A percentile compares a stretch with the other conserved stretches of the same genome.
These are phyloP conservation scores for Coniella vitis DNA, from an alignment of 2,329 filamentous ascomycete species.

Conservation along the genomic window DNA sequence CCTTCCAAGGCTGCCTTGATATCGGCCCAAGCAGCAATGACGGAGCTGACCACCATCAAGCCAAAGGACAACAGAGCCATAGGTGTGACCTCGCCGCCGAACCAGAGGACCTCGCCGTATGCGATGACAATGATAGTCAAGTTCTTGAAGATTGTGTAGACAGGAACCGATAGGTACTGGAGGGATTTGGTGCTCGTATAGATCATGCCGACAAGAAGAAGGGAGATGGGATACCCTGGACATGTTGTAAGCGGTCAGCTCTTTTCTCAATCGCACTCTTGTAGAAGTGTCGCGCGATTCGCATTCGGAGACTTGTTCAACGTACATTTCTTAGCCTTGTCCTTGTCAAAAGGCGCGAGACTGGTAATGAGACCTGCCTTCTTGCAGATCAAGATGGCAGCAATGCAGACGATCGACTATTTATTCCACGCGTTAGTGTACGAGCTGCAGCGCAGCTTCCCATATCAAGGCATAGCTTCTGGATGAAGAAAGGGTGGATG, in stretches of 20 bases:
- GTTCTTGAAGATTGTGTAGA: slow-evolving; percentile 99
- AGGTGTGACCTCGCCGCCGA: slow-evolving; percentile 83
- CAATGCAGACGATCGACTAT: slow-evolving; percentile 82
- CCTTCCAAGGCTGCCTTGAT: slow-evolving; percentile 76
- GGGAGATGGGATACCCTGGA: slow-evolving; percentile 88
- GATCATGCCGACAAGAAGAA: slow-evolving; percentile 97
- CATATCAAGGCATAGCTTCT: too few relatives aligned
- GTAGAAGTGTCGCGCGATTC: not conserved
- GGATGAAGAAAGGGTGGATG: not conserved
- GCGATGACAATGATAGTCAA: slow-evolving; percentile 97
- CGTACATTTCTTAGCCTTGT: slow-evolving; percentile 90
- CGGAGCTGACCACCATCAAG: slow-evolving; percentile 89
- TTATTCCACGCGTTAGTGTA: slow-evolving; percentile 13
- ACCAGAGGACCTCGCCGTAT: slow-evolving; percentile 97
- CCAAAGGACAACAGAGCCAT: slow-evolving; percentile 90
- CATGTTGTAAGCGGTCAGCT: slow-evolving; percentile 7
- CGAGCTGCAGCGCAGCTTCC: not conserved
- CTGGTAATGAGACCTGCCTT: slow-evolving; percentile 75
- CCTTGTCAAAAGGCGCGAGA: slow-evolving; percentile 71
- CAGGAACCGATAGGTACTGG: slow-evolving; percentile 92
- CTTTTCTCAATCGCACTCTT: not conserved
- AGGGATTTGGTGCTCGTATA: slow-evolving; percentile 95
- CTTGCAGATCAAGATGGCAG: slow-evolving; percentile 78
- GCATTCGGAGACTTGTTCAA: slow-evolving; percentile 12
- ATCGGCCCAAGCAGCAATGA: slow-evolving; percentile 96